Evolutionary conservation across 257 asterid species (phyloP), one percentile per base, ranked within the genome.

Genomic region (Scutellaria barbata): DNA sequence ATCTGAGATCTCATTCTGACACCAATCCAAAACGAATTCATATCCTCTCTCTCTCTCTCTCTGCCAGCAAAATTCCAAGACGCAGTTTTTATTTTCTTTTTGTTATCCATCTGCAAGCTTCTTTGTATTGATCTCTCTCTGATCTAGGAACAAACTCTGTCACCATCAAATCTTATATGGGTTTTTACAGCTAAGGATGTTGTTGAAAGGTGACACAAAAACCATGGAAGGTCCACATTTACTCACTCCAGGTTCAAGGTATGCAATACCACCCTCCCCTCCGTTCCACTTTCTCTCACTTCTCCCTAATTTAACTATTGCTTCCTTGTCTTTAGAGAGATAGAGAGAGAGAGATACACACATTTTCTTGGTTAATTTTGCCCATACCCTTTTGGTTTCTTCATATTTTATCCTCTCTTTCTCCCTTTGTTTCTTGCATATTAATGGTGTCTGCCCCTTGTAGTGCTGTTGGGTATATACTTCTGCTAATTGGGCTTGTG

Each of bases 121-220:
- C 66, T 62, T 80, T 76, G 79, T 63, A 74, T 60, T 71, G 77
- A 82, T 81, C 81, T 81, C 82, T 85, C 84, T 83, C 77, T 80
- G 85, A 87, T 82, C 86, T 82, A 83, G 92, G 92, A 93, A 90
- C 98, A 93, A 93, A 81, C 82, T 87, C 98, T 93, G 97, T 80
- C 96, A 82, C 90, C 76, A 82, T 86, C 96, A 80, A 80, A 81
- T 88, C 92, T 85, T 81, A 66, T 74, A 84, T 82, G 90, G 84
- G 85, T 86, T 90, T 77, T 86, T 83, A 85, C 96, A 87, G 96
- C 96, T 93, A 86, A 89, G 84, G 73, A 63, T 90, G 91, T 86
- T 74, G 91, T 81, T 77, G 83, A 76, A 82, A 82, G 73, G 77
- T 77, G 92, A 77, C 85, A 81, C 87, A 88, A 46, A 30, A 70